Percentiles rank a stretch among this genome's conserved stretches.
Evolutionary conservation across 2,329 filamentous ascomycete species (phyloP).

Genomic region (Endothia cerciana): DNA sequence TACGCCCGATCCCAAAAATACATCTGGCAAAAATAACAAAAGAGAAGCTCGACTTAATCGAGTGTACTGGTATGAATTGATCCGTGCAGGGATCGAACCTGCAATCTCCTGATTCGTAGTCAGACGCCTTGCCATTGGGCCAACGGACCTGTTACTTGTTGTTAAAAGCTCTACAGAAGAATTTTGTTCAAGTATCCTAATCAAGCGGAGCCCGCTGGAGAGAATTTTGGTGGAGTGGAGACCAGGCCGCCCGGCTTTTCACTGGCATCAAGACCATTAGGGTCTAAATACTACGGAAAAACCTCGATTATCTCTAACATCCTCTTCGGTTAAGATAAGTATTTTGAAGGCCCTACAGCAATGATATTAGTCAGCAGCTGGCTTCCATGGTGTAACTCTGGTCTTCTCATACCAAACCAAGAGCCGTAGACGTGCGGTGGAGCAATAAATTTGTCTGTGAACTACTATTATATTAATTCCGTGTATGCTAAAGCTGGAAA

Average conservation of each 20-base stretch:
- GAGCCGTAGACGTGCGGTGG: neutral
- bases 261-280: neutral
- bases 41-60: neutral
- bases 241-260: neutral
- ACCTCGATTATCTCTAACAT: no score
- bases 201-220: neutral
- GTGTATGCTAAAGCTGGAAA: neutral
- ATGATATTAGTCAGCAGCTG: no score
- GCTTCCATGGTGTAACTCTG: neutral
- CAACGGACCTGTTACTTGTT: constrained; percentile 30
- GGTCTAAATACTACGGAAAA: neutral
- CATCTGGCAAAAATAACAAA: neutral
- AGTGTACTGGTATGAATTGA: neutral
- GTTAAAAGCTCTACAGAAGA: no score
- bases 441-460: neutral
- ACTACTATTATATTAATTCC: neutral
- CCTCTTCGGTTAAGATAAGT: no score
- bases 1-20: neutral
- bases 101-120: constrained; percentile 43
- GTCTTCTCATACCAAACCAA: neutral
- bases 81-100: constrained; percentile 11
- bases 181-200: neutral
- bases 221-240: constrained; percentile 4
- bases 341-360: no score
- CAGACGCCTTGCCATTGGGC: constrained; percentile 43